A percentile compares a stretch with the other conserved stretches of the same genome.
These are phyloP conservation scores for Geranium brycei DNA, from an alignment of 345 rosid species.

Conservation along the genomic window DNA sequence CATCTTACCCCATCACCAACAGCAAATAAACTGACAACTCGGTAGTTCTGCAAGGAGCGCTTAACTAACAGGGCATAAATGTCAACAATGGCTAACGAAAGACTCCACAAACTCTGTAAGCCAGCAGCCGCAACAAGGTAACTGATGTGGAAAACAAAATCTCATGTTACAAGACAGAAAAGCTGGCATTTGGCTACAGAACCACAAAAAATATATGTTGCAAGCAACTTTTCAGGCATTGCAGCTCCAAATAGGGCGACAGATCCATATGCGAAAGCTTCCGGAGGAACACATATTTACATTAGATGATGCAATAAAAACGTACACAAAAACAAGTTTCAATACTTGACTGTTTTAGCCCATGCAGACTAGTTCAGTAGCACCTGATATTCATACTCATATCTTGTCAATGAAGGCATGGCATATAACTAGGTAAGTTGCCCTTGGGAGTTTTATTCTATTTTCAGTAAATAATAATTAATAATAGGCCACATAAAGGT, in stretches of 20 bases:
- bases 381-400: background rate
- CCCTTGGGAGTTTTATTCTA: too few relatives aligned
- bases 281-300: background rate
- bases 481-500: too few relatives aligned
- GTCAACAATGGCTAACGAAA: constrained; percentile 4
- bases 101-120: constrained; percentile 7
- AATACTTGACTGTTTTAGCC: background rate
- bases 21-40: constrained; percentile 38
- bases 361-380: background rate
- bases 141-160: constrained; percentile 31
- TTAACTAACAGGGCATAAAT: background rate
- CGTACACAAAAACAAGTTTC: background rate
- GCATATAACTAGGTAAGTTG: too few relatives aligned
- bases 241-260: background rate
- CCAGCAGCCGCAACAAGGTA: constrained; percentile 53
- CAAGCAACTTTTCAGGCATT: background rate
- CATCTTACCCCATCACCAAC: constrained; percentile 69
- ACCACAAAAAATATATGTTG: background rate
- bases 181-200: background rate
- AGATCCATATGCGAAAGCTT: background rate
- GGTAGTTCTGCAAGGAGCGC: constrained; percentile 52
- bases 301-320: too few relatives aligned
- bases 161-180: constrained; percentile 8
- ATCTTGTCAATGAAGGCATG: too few relatives aligned
- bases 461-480: too few relatives aligned